Evolutionary conservation across 805 yeast species (phyloP).

Genomic region (Wickerhamiella vanderwaltii): DNA sequence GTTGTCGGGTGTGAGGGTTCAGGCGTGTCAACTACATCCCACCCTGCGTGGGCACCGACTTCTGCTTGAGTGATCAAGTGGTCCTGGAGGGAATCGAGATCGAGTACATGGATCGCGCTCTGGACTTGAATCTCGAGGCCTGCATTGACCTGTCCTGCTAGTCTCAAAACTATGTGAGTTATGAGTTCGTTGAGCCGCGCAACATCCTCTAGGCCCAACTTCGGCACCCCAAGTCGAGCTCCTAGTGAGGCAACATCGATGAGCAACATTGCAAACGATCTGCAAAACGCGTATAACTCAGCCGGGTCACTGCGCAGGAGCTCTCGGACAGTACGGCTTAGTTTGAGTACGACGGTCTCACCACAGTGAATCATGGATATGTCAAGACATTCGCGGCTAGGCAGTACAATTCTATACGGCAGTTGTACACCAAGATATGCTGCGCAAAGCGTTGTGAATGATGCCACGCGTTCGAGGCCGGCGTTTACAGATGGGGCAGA

Average conservation of each 20-base stretch:
- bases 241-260: conserved; percentile 24
- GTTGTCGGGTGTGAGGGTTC: not conserved
- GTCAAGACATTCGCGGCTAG: conserved; percentile 18
- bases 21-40: conserved; percentile 17
- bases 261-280: conserved; percentile 26
- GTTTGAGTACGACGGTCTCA: conserved; percentile 6
- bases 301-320: conserved; percentile 24
- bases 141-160: conserved; percentile 18
- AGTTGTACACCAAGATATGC: conserved; percentile 25
- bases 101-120: conserved; percentile 16
- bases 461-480: conserved; percentile 27
- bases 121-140: conserved; percentile 19
- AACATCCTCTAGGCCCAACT: conserved; percentile 17
- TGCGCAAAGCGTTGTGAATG: conserved; percentile 23
- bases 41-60: conserved; percentile 27
- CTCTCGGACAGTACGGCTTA: conserved; percentile 19
- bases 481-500: conserved; percentile 23
- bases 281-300: conserved; percentile 25
- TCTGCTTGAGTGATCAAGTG: conserved; percentile 20
- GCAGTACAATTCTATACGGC: conserved; percentile 25
- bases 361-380: conserved; percentile 11
- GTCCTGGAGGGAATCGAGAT: conserved; percentile 21
- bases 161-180: conserved; percentile 24
- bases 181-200: conserved; percentile 22
- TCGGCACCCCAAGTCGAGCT: conserved; percentile 21